These are phyloP conservation scores for Rhodotorula sp. DNA, from an alignment of 1,284 basidiomycete genomes.

Conservation along the genomic window DNA sequence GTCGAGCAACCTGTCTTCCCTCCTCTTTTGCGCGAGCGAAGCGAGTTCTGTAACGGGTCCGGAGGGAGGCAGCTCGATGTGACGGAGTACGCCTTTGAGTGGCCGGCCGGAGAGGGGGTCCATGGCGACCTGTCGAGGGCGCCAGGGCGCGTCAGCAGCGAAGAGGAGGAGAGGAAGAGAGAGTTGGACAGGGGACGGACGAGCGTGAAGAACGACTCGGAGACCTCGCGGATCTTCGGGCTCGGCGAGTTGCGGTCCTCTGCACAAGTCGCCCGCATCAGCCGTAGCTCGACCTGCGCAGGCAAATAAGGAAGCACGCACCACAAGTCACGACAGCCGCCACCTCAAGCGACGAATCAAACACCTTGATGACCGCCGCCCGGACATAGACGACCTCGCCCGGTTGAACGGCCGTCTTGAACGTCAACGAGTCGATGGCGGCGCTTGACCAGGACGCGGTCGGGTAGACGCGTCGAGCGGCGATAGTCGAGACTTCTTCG, in stretches of 20 bases:
- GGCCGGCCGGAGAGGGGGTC: conserved; percentile 33
- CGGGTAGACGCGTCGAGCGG: conserved; percentile 25
- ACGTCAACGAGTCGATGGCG: conserved; percentile 40
- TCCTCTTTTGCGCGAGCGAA: conserved; percentile 16
- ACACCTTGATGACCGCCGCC: conserved; percentile 36
- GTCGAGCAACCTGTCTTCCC: conserved; percentile 35
- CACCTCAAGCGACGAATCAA: conserved; percentile 36
- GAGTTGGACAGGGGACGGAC: not conserved
- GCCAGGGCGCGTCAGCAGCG: not conserved
- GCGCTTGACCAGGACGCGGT: conserved; percentile 29
- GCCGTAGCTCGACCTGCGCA: not conserved
- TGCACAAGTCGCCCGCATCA: not conserved
- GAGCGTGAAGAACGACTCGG: conserved; percentile 38
- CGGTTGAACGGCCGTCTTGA: conserved; percentile 31
- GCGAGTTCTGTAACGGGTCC: conserved; percentile 21
- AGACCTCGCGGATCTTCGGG: conserved; percentile 24
- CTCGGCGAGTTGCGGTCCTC: conserved; percentile 34
- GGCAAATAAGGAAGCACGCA: not conserved
- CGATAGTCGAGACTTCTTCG: conserved; percentile 33
- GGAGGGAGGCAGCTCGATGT: conserved; percentile 19
- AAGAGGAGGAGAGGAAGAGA: not conserved
- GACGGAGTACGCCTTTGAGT: conserved; percentile 24
- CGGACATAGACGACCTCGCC: conserved; percentile 33
- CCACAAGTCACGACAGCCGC: conserved; percentile 35
- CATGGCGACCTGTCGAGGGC: conserved; percentile 32